Evolutionary conservation across 306 rosid genomes (phyloP), one percentile per base, ranked within the genome.

Genomic region (Cucumis sativus): DNA sequence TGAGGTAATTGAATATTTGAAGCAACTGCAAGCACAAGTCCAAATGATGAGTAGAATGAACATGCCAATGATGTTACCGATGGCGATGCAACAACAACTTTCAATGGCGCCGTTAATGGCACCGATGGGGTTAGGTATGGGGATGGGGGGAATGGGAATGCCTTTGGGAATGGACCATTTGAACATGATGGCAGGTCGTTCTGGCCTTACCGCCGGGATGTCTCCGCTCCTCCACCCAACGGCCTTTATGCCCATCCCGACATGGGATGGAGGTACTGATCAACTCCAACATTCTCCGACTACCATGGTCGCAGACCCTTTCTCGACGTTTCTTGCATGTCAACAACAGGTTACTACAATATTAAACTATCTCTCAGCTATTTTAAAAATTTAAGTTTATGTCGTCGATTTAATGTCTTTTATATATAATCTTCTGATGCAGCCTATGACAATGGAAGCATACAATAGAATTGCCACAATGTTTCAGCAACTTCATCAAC

Each of bases 1-100:
- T 69, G 99, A 95, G 82, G 99, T 95, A 78, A 92, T 95, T 43
- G 97, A 92, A 11, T 92, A 95, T 80, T 80, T 95, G 75, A 95
- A 95, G 54, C 95, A 92, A 61, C 68, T 95, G 79, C 99, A 95
- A 88, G 97, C 93, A 81, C 99, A 95, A 82, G 85, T 92, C 11
- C 90, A 89, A 6, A 88, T 92, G 91, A 83, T 95, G 80, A 87
- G 84, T 43, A 86, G 95, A 84, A 85, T 95, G 85, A 89, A 81
- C 83, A 86, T 91, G 82, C 83, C 96, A 17, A 84, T 92, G 91
- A 85, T 92, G 96, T 7, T 90, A 78, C 96, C 96, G 17, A 78
- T 89, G 88, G 79, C 92, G 75, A 65, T 90, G 79, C 73, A 89
- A 91, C 98, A 88, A 55, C 59, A 55, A 3, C 59, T 55, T 55